Percentiles rank a stretch among this genome's conserved stretches.
phyloP scores from a whole-genome alignment of 1,284 basidiomycete genomes.

The Schizophyllum amplum region DNA sequence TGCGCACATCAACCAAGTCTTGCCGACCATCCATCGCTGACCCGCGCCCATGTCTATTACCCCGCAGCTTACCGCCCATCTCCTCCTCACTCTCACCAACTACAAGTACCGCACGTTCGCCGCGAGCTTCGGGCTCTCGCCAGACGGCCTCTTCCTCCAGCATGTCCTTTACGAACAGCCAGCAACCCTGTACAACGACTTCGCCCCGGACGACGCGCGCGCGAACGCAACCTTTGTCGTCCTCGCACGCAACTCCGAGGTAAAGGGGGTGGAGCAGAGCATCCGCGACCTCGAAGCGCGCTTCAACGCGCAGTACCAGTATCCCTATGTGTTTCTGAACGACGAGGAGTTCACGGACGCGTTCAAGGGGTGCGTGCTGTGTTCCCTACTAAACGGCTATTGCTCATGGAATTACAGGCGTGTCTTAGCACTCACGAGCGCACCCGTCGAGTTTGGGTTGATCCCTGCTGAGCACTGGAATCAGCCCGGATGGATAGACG shows the following conservation, averaged over 20 bases:
- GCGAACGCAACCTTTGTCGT: slow-evolving; percentile 62
- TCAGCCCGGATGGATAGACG: slow-evolving; percentile 70
- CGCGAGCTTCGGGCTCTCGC: neutral
- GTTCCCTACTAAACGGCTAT: neutral
- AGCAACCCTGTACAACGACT: neutral
- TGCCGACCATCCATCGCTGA: neutral
- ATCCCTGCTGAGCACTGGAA: slow-evolving; percentile 45
- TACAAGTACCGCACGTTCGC: neutral
- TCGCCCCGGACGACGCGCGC: neutral
- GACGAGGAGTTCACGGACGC: slow-evolving; percentile 66
- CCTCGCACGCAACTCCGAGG: slow-evolving; percentile 62
- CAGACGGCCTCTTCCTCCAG: neutral
- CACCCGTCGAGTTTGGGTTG: slow-evolving; percentile 34
- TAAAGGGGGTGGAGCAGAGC: slow-evolving; percentile 51
- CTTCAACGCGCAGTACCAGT: slow-evolving; percentile 58
- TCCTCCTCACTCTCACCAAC: neutral
- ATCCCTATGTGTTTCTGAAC: slow-evolving; percentile 73
- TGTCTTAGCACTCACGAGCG: slow-evolving; percentile 28
- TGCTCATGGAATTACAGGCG: slow-evolving; percentile 23
- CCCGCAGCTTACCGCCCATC: neutral
- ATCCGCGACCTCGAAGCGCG: slow-evolving; percentile 51
- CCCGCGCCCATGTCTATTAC: too few species aligned
- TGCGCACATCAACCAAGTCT: neutral
- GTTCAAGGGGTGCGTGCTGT: slow-evolving; percentile 47
- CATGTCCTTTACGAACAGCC: neutral